Evolutionary conservation across 495 filamentous ascomycete species (phyloP).

Genomic region (Parmelia sp.): DNA sequence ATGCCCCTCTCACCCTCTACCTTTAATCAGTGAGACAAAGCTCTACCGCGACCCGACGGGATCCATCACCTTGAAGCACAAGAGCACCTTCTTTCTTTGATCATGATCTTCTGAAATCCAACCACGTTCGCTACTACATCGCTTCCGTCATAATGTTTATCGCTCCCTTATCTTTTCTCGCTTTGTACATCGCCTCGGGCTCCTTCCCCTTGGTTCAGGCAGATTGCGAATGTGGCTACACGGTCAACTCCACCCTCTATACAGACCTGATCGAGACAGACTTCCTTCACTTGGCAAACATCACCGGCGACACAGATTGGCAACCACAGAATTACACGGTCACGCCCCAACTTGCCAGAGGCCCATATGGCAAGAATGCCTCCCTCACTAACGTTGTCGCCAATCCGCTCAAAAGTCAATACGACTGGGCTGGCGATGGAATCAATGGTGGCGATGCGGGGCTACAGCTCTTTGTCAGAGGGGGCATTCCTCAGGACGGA

Average conservation of each 20-base stretch:
- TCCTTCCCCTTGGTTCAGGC: slow-evolving; percentile 29
- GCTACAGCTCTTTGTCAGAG: slow-evolving; percentile 53
- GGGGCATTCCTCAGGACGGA: slow-evolving; percentile 35
- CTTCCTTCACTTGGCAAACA: slow-evolving; percentile 51
- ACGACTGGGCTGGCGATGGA: slow-evolving; percentile 36
- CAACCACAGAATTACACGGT: slow-evolving; percentile 57
- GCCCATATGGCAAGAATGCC: slow-evolving; percentile 61
- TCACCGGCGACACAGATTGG: slow-evolving; percentile 52
- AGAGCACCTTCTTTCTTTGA: slow-evolving; percentile 2
- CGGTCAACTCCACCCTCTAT: slow-evolving; percentile 47
- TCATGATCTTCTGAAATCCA: slow-evolving; percentile 7
- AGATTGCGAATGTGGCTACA: slow-evolving; percentile 68
- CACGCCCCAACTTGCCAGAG: slow-evolving; percentile 43
- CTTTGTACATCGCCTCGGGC: neutral
- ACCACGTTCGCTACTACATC: neutral
- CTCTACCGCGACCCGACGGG: neutral
- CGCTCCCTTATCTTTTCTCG: neutral
- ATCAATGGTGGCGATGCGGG: slow-evolving; percentile 47
- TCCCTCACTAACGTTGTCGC: slow-evolving; percentile 47
- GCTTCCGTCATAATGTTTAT: slow-evolving; percentile 11
- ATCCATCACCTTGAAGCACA: neutral
- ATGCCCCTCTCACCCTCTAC: neutral
- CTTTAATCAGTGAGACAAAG: neutral
- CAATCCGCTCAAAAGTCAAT: slow-evolving; percentile 40
- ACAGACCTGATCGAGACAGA: slow-evolving; percentile 65